Percentiles rank a stretch among this genome's conserved stretches.
These are phyloP conservation scores for Phytophthora constricta DNA, from an alignment of 352 stramenopile species.

Conservation along the genomic window DNA sequence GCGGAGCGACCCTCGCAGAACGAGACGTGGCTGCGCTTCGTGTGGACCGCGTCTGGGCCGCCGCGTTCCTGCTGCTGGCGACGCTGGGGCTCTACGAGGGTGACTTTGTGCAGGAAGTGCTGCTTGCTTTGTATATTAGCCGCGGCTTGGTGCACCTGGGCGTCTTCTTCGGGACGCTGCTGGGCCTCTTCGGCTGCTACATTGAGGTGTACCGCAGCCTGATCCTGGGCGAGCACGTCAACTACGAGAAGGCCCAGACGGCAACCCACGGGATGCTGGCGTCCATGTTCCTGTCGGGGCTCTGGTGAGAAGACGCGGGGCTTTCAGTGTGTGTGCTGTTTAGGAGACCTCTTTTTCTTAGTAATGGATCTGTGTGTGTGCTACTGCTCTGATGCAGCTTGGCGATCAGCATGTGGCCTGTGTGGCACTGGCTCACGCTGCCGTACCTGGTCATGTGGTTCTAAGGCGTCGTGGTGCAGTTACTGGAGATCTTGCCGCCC, in stretches of 20 bases:
- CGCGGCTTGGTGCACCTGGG: constrained; percentile 61
- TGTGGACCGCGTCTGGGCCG: constrained; percentile 66
- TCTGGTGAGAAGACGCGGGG: constrained; percentile 43
- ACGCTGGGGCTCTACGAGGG: constrained; percentile 62
- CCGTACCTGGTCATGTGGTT: constrained; percentile 87
- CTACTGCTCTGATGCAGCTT: constrained; percentile 45
- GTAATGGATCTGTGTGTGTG: neutral
- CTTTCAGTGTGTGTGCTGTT: constrained; percentile 1
- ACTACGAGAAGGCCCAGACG: constrained; percentile 64
- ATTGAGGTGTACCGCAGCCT: constrained; percentile 78
- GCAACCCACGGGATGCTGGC: constrained; percentile 73
- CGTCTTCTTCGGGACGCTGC: constrained; percentile 55
- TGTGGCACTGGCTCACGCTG: constrained; percentile 78
- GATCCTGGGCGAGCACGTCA: constrained; percentile 61
- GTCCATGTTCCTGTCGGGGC: constrained; percentile 59
- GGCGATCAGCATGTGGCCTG: constrained; percentile 74
- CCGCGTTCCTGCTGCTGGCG: constrained; percentile 61
- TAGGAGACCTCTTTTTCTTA: neutral
- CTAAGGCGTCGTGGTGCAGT: constrained; percentile 77
- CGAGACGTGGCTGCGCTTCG: constrained; percentile 47
- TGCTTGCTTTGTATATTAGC: constrained; percentile 60
- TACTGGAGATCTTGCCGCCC: constrained; percentile 66
- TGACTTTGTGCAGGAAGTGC: constrained; percentile 61
- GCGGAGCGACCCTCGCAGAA: constrained; percentile 22
- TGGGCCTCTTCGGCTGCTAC: constrained; percentile 69